Conservation (phyloP, 257 asterid genomes). For the Paulownia fortunei region DNA sequence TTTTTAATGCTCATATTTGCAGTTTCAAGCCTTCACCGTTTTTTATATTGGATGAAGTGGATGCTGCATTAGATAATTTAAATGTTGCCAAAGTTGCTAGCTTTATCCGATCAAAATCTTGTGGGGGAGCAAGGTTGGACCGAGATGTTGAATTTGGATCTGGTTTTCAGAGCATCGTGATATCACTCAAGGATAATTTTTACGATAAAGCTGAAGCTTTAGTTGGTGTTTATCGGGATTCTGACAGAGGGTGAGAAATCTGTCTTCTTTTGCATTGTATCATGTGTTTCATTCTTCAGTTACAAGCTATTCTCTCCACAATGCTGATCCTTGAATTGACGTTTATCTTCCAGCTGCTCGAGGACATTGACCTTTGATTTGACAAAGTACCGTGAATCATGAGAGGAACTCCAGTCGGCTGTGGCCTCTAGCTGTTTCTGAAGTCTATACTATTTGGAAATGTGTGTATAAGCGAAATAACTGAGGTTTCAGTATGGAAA, state of each 20-base stretch:
- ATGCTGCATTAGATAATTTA: conserved; percentile 93
- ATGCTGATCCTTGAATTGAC: background rate
- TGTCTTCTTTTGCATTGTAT: background rate
- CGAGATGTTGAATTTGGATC: conserved; percentile 61
- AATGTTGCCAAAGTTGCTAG: conserved; percentile 99
- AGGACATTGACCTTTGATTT: conserved; percentile 82
- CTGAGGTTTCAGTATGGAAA: background rate
- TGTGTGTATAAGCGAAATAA: conserved; percentile 14
- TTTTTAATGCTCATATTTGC: conserved; percentile 35
- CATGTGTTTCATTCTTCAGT: background rate
- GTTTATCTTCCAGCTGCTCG: conserved; percentile 67
- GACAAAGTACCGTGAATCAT: conserved; percentile 76
- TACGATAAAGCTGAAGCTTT: conserved; percentile 98
- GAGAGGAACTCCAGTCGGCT: conserved; percentile 7
- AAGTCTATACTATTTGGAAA: conserved; percentile 1
- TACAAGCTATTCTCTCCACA: background rate
- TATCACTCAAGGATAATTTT: conserved; percentile 92
- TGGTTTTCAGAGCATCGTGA: conserved; percentile 96
- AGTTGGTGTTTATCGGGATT: conserved; percentile 96
- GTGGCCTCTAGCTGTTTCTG: background rate
- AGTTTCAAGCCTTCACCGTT: conserved; percentile 98
- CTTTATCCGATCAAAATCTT: conserved; percentile 89
- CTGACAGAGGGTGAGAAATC: conserved; percentile 70
- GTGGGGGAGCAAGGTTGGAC: conserved; percentile 67
- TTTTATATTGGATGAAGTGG: conserved; percentile 98